Base-by-base conservation (phyloP, 208 protist genomes). In the Trypanosoma grayi region DNA sequence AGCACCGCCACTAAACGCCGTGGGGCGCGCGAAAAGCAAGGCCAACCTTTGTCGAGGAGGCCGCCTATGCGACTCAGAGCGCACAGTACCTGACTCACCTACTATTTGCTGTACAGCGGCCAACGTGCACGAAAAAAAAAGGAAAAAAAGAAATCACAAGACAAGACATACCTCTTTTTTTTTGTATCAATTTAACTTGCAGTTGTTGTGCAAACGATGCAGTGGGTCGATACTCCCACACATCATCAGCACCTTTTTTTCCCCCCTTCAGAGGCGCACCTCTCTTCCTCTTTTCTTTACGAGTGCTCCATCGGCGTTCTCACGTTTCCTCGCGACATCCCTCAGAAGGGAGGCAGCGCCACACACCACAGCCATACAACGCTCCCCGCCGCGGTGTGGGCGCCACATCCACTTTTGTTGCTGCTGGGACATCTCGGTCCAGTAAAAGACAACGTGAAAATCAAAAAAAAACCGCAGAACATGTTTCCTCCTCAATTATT, bases 81-180 rank as follows among this genome's bases (percentile, higher is more conserved):
- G n/a, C n/a, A n/a, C n/a, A n/a, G n/a, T n/a, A n/a, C n/a, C n/a
- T n/a, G n/a, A n/a, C n/a, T n/a, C n/a, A n/a, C n/a, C n/a, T n/a
- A n/a, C n/a, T n/a, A n/a, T n/a, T n/a, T n/a, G n/a, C n/a, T n/a
- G n/a, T n/a, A n/a, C n/a, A n/a, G n/a, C n/a, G n/a, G n/a, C n/a
- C n/a, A n/a, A n/a, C n/a, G n/a, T n/a, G n/a, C n/a, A n/a, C n/a
- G 33, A 36, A 47, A 51, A 68, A 58, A 60, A 60, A 57, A 9
- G 56, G 9, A 53, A 36, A 59, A 41, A 58, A 39, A 16, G 40
- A 7, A 27, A 37, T 57, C 4, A 7, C n/a, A 28, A 43, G 13
- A 22, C 50, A 43, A 24, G 10, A 60, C 24, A 50, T 4, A 24
- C 11, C 25, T 27, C 13, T 28, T 18, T 18, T n/a, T 18, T 18